Conservation (phyloP, 1,139 yeast genomes). For the Geotrichum europaeum region DNA sequence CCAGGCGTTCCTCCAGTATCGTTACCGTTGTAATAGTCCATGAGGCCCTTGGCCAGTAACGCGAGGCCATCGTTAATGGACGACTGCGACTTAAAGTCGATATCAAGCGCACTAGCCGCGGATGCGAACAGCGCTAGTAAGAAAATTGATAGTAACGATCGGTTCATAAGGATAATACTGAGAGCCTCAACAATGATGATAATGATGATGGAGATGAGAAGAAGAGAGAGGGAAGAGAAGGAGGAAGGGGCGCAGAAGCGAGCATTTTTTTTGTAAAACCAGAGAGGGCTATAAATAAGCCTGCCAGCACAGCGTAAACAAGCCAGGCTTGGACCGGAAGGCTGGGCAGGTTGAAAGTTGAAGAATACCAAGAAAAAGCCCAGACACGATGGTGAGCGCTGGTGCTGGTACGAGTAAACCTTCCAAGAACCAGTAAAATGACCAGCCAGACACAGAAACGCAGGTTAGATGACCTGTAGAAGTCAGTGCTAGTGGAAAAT, state of each 20-base stretch:
- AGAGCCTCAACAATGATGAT: neutral
- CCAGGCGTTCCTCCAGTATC: conserved; percentile 55
- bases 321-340: neutral
- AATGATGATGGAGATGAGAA: neutral
- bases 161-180: neutral
- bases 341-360: neutral
- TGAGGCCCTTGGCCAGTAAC: conserved; percentile 47
- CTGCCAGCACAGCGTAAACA: neutral
- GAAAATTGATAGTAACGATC: neutral
- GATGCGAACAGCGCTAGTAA: neutral
- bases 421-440: no score
- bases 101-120: conserved; percentile 1
- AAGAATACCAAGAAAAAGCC: neutral
- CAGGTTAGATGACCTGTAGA: no score
- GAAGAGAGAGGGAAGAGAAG: neutral
- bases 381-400: neutral
- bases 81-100: conserved; percentile 23
- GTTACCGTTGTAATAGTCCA: conserved; percentile 66
- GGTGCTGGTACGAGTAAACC: no score
- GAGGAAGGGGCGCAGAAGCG: neutral
- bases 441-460: no score
- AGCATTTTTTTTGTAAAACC: neutral
- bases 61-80: conserved; percentile 45
- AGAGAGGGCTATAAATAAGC: neutral
- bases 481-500: no score